These are phyloP conservation scores for Hamiltosporidium magnivora DNA, from an alignment of 371 early-diverging fungal species.

Conservation along the genomic window DNA sequence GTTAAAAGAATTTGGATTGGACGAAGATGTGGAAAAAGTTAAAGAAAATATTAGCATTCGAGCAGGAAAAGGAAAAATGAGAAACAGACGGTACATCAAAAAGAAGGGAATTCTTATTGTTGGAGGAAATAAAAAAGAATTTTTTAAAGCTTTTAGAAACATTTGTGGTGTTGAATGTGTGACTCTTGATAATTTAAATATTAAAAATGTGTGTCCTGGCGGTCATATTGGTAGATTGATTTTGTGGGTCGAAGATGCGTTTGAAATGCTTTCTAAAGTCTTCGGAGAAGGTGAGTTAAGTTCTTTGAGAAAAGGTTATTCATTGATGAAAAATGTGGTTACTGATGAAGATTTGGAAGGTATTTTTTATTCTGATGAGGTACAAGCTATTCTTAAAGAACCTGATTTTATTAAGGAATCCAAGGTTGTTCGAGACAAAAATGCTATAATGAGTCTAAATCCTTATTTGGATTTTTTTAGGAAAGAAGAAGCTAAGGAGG, in stretches of 20 bases:
- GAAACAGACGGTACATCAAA: conserved; percentile 92
- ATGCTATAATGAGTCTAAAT: conserved; percentile 57
- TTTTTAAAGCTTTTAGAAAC: conserved; percentile 92
- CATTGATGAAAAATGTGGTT: conserved; percentile 70
- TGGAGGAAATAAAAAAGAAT: conserved; percentile 57
- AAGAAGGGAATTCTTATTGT: conserved; percentile 92
- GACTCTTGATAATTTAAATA: conserved; percentile 73
- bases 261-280: conserved; percentile 77
- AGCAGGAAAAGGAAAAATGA: conserved; percentile 93
- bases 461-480: no score
- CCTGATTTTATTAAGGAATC: conserved; percentile 61
- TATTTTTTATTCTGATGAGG: conserved; percentile 87
- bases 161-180: conserved; percentile 92
- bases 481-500: no score
- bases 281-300: conserved; percentile 71
- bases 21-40: conserved; percentile 85
- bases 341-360: conserved; percentile 82
- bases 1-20: conserved; percentile 78
- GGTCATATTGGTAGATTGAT: conserved; percentile 96
- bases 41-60: conserved; percentile 84
- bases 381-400: conserved; percentile 78
- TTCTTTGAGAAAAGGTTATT: conserved; percentile 77
- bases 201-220: conserved; percentile 95
- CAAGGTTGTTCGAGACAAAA: conserved; percentile 85
- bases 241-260: conserved; percentile 95